Evolutionary conservation across 768 basidiomycete genomes (phyloP).

Genomic region (Floccularia luteovirens): DNA sequence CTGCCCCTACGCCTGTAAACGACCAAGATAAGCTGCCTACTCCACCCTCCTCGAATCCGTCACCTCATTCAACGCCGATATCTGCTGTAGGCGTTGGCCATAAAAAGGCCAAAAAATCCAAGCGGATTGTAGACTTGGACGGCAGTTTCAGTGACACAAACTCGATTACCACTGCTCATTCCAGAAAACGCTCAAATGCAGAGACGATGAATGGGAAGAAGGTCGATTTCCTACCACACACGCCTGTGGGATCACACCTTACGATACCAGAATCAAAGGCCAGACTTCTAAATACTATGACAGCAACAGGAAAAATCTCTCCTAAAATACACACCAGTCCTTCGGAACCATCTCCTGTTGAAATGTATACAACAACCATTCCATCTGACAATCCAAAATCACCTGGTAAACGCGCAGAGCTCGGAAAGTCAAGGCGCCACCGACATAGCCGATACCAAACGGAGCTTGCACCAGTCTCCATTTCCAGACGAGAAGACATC

Average conservation of each 20-base stretch:
- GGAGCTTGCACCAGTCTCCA: conserved; percentile 34
- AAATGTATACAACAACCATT: conserved; percentile 4
- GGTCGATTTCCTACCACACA: too few species aligned
- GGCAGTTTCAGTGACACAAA: conserved; percentile 32
- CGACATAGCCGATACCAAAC: conserved; percentile 46
- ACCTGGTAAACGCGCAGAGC: too few species aligned
- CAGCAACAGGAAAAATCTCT: conserved; percentile 5
- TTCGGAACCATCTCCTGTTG: conserved; percentile 2
- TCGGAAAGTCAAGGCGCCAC: too few species aligned
- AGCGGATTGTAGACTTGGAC: conserved; percentile 76
- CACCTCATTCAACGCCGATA: conserved; percentile 33
- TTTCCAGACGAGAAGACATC: conserved; percentile 6
- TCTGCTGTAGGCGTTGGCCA: conserved; percentile 24
- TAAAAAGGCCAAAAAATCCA: conserved; percentile 53
- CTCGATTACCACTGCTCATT: conserved; percentile 17
- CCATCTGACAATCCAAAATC: too few species aligned
- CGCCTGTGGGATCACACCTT: too few species aligned
- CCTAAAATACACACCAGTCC: background rate
- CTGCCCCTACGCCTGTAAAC: conserved; percentile 11
- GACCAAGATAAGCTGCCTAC: conserved; percentile 19
- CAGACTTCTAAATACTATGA: too few species aligned
- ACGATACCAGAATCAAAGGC: too few species aligned
- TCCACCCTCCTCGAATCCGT: conserved; percentile 31
- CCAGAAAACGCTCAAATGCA: conserved; percentile 23
- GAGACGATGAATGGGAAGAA: conserved; percentile 17